Percentiles rank a stretch among this genome's conserved stretches.
These are phyloP conservation scores for Nigrograna mackinnonii DNA, from an alignment of 2,329 filamentous ascomycete genomes.

Conservation along the genomic window DNA sequence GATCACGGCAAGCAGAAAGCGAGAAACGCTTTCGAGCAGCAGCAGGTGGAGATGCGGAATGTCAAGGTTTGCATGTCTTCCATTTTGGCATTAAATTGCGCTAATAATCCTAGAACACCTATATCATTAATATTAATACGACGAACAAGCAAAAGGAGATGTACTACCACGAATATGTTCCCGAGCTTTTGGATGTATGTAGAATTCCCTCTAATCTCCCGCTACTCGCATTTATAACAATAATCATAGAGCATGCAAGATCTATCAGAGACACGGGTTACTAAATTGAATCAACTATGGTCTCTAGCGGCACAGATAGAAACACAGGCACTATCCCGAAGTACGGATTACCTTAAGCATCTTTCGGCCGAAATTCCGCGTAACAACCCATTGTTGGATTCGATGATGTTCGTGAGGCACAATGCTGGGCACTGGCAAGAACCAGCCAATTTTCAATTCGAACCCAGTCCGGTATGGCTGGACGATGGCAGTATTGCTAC, in stretches of 20 bases:
- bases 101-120: constrained; percentile 70
- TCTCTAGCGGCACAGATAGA: constrained; percentile 78
- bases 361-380: constrained; percentile 80
- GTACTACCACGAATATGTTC: constrained; percentile 96
- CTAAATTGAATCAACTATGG: constrained; percentile 87
- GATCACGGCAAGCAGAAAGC: constrained; percentile 86
- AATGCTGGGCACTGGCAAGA: constrained; percentile 84
- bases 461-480: constrained; percentile 95
- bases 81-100: not conserved
- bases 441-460: constrained; percentile 81
- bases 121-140: constrained; percentile 92
- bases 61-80: constrained; percentile 60
- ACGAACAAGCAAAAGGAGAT: constrained; percentile 97
- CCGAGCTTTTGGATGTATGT: constrained; percentile 82
- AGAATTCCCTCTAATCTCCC: not conserved
- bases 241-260: constrained; percentile 75
- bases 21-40: constrained; percentile 87
- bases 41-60: constrained; percentile 94
- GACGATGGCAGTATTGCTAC: constrained; percentile 86
- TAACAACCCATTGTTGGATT: constrained; percentile 87
- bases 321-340: constrained; percentile 74
- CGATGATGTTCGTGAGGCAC: constrained; percentile 96
- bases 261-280: constrained; percentile 83
- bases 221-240: too few species aligned
- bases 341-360: constrained; percentile 71